A percentile compares a stretch with the other conserved stretches of the same genome.
These are phyloP conservation scores for Botrytis sinoallii DNA, from an alignment of 2,329 filamentous ascomycete species.

Conservation along the genomic window DNA sequence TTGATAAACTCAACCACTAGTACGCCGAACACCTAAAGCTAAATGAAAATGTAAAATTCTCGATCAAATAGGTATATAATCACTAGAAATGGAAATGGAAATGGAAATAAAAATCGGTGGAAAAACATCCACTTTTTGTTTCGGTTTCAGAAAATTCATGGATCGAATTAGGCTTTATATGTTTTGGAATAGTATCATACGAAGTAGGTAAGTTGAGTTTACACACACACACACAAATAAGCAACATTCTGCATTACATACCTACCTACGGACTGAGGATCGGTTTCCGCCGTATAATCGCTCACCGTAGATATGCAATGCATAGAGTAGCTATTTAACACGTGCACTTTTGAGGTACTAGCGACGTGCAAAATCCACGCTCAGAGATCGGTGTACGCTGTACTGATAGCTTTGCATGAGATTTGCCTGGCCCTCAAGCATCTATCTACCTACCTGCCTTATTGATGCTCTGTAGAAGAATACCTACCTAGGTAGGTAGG, in stretches of 20 bases:
- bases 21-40: neutral
- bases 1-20: neutral
- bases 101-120: too few species aligned
- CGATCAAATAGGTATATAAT: too few species aligned
- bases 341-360: neutral
- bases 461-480: neutral
- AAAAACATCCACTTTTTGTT: neutral
- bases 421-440: neutral
- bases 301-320: neutral
- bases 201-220: neutral
- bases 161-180: neutral
- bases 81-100: too few species aligned
- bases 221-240: neutral
- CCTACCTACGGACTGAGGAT: neutral
- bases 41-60: too few species aligned
- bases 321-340: neutral
- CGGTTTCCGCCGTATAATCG: neutral
- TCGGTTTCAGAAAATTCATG: neutral
- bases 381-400: neutral
- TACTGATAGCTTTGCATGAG: neutral
- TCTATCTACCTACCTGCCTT: neutral
- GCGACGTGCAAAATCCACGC: neutral
- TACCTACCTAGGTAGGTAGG: too few species aligned
- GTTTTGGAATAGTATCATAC: neutral
- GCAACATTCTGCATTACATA: neutral